phyloP scores from a whole-genome alignment of 257 asterid species.

The Asclepias syriaca region DNA sequence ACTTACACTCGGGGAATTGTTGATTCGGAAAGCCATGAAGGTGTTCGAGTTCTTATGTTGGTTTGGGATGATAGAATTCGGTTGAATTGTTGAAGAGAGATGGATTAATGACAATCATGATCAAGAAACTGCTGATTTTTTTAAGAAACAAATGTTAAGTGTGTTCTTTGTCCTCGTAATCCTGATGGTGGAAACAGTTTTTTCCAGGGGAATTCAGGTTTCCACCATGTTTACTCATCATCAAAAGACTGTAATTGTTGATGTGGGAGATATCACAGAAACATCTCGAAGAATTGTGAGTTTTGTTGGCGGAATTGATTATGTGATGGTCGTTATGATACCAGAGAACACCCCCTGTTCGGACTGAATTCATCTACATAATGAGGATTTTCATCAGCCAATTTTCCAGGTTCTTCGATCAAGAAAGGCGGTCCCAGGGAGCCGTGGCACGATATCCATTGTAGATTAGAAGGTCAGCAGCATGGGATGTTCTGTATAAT shows the following conservation, averaged over 20 bases:
- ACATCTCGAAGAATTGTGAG: conserved; percentile 42
- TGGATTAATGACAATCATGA: conserved; percentile 88
- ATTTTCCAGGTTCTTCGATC: conserved; percentile 62
- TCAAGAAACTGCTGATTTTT: conserved; percentile 57
- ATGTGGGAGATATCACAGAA: conserved; percentile 31
- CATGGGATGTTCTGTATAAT: conserved; percentile 90
- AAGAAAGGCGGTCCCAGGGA: conserved; percentile 87
- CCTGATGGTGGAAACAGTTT: conserved; percentile 52
- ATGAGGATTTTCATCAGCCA: conserved; percentile 80
- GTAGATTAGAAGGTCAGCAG: conserved; percentile 74
- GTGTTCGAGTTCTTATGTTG: conserved; percentile 68
- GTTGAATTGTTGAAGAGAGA: conserved; percentile 38
- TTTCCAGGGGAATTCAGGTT: conserved; percentile 59
- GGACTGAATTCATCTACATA: conserved; percentile 45
- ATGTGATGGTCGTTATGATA: conserved; percentile 83
- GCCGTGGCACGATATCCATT: conserved; percentile 96
- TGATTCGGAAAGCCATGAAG: conserved; percentile 68
- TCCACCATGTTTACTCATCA: conserved; percentile 89
- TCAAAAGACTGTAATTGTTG: conserved; percentile 71
- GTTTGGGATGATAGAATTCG: conserved; percentile 85
- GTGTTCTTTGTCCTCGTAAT: conserved; percentile 71
- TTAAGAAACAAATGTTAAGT: conserved; percentile 55
- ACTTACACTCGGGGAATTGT: conserved; percentile 56
- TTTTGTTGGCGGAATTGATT: conserved; percentile 90
- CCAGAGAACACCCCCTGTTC: conserved; percentile 49